Evolutionary conservation across 2,329 filamentous ascomycete genomes (phyloP), one percentile per base, ranked within the genome.

Genomic region (Ophiostoma pallidulum): DNA sequence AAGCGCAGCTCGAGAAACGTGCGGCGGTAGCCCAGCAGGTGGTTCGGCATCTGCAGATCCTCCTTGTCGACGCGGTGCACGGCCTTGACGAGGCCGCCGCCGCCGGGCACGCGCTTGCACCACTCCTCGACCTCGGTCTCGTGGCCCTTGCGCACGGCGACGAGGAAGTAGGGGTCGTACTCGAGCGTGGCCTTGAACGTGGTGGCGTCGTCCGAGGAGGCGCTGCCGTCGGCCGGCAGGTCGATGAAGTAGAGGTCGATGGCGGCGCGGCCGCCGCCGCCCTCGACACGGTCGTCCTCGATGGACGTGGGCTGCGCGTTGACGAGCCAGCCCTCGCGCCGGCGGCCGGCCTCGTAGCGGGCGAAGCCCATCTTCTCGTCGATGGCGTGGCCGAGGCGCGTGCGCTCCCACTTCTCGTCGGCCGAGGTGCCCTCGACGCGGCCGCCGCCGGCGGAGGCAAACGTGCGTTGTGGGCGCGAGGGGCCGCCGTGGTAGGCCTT

Each of bases 191-290:
- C 90, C 64, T 98, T 98, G 75, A 98, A 98, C 5, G 85, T 91
- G 41, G 82, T 79, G 13, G 87, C 77, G 59, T 94, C 86, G 50
- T 91, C 86, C 59, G 88, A 85, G 50, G 97, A 84, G 66, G 96
- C 97, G 70, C 96, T 97, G 67, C 88, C 96, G 68, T 97, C 91
- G 48, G 97, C 80, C 10, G 86, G 91, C 2, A 91, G 86, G 58
- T 90, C 86, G 51, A 98, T 84, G 66, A 98, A 98, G 71, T 96
- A 98, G 67, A 89, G 96, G 68, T 98, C 92, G 48, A 98, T 80
- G 8, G 87, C 92, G 1, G 92, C 85, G 54, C 88, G 81, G 32
- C 92, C 92, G 49, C 86, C 86, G 32, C 92, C 92, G 51, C 87
- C 86, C 2, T 85, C 82, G 39, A 86, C 76, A 57, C 87, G 86